These are phyloP conservation scores for Aspergillus japonicus DNA, from an alignment of 2,329 filamentous ascomycete genomes.

Conservation along the genomic window DNA sequence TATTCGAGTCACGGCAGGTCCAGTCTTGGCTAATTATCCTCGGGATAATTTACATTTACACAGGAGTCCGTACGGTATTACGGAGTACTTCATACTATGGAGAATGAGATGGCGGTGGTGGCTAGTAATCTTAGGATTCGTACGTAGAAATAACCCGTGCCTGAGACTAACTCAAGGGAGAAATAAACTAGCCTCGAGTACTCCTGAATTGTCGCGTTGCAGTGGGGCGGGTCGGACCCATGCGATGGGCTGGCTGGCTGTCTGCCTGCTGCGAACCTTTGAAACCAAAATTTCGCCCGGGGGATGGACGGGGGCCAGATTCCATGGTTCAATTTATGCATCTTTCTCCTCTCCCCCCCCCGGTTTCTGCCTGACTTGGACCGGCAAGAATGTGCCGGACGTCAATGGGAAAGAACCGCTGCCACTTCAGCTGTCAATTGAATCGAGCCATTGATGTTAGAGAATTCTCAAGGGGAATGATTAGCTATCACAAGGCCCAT, in stretches of 20 bases:
- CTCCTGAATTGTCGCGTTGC: constrained; percentile 9
- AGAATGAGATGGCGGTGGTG: not conserved
- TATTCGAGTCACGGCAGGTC: not conserved
- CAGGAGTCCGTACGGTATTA: no score
- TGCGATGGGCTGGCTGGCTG: not conserved
- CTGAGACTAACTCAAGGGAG: constrained; percentile 4
- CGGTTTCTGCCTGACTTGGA: not conserved
- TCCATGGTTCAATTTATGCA: not conserved
- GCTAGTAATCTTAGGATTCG: not conserved
- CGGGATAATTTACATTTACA: no score
- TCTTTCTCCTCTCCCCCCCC: not conserved
- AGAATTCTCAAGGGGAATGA: not conserved
- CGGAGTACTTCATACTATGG: not conserved
- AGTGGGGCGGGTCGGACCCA: constrained; percentile 8
- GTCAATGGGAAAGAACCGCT: not conserved
- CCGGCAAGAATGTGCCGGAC: not conserved
- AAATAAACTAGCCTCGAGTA: constrained; percentile 3
- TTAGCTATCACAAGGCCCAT: not conserved
- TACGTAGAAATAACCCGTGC: constrained; percentile 1
- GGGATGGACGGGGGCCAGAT: constrained; percentile 4
- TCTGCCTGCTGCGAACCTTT: constrained; percentile 4
- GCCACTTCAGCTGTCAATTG: not conserved
- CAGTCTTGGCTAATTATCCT: not conserved
- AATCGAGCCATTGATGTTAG: not conserved
- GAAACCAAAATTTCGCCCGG: constrained; percentile 3